Percentiles rank a stretch among this genome's conserved stretches.
These are phyloP conservation scores for Macaranga tanarius DNA, from an alignment of 441 rosid species.

Conservation along the genomic window DNA sequence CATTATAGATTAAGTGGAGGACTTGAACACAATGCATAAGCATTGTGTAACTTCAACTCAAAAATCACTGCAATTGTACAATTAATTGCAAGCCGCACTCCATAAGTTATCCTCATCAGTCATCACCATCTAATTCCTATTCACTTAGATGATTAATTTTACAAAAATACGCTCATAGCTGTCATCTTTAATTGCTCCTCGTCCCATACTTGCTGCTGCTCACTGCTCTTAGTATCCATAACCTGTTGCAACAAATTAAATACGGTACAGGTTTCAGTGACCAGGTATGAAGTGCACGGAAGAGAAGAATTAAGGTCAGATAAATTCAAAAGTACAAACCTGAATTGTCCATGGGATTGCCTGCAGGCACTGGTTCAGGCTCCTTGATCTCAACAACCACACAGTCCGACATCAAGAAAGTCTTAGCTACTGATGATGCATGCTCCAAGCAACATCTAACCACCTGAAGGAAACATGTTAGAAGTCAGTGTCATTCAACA, in stretches of 20 bases:
- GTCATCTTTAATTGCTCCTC: constrained; percentile 8
- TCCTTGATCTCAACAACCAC: constrained; percentile 93
- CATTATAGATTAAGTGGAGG: too few species aligned
- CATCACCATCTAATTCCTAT: constrained; percentile 12
- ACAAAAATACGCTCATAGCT: constrained; percentile 1
- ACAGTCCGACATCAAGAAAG: constrained; percentile 90
- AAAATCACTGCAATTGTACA: constrained; percentile 26
- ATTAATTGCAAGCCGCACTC: constrained; percentile 24
- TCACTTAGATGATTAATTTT: constrained; percentile 9
- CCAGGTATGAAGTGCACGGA: neutral
- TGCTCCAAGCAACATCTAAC: constrained; percentile 97
- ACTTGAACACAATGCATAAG: neutral
- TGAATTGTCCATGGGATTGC: constrained; percentile 91
- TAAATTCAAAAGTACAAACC: constrained; percentile 37
- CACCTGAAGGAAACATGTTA: constrained; percentile 42
- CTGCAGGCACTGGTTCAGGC: constrained; percentile 61
- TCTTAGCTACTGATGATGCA: constrained; percentile 84
- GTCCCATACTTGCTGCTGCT: neutral
- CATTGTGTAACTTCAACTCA: neutral
- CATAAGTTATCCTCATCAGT: constrained; percentile 23
- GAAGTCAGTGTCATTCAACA: too few species aligned
- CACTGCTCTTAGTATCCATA: constrained; percentile 40
- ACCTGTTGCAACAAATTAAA: constrained; percentile 32
- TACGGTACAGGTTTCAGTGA: constrained; percentile 15
- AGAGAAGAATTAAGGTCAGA: neutral